Percentiles rank a stretch among this genome's conserved stretches.
Conservation (phyloP, 75 land plant species). For the Cunninghamia lanceolata region DNA sequence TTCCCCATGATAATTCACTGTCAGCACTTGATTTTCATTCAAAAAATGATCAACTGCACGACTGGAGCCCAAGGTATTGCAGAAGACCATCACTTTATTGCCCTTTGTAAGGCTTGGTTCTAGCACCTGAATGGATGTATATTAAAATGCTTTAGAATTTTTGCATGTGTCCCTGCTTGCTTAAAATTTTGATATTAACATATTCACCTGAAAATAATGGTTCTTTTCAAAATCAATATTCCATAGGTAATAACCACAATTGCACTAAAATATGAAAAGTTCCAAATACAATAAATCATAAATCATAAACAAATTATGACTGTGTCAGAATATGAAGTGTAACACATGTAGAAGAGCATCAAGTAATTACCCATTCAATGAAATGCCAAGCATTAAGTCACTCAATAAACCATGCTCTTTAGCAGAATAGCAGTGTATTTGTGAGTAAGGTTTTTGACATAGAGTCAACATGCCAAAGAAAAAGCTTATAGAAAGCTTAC, state of each 20-base stretch:
- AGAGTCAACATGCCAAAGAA: not conserved
- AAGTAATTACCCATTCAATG: not conserved
- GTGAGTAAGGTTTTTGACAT: not conserved
- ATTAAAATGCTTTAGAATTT: constrained; percentile 9
- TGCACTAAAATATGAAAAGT: not conserved
- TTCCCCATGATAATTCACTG: constrained; percentile 99
- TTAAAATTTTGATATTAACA: not conserved
- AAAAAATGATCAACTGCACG: constrained; percentile 99
- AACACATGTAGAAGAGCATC: not conserved
- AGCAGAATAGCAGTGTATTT: not conserved
- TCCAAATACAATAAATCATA: not conserved
- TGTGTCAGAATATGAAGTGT: not conserved
- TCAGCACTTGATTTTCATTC: constrained; percentile 66
- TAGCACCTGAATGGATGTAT: constrained; percentile 61
- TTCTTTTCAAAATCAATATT: not conserved
- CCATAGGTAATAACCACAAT: not conserved
- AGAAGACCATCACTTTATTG: constrained; percentile 93
- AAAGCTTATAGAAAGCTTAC: not conserved
- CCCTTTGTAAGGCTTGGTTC: constrained; percentile 96
- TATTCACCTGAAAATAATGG: not conserved
- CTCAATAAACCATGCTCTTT: not conserved
- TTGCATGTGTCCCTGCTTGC: not conserved
- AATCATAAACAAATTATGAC: not conserved
- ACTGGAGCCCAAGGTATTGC: constrained; percentile 92
- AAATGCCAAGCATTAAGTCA: not conserved